A percentile compares a stretch with the other conserved stretches of the same genome.
Conservation (phyloP, 352 stramenopile genomes). For the Globisporangium orthogonon region DNA sequence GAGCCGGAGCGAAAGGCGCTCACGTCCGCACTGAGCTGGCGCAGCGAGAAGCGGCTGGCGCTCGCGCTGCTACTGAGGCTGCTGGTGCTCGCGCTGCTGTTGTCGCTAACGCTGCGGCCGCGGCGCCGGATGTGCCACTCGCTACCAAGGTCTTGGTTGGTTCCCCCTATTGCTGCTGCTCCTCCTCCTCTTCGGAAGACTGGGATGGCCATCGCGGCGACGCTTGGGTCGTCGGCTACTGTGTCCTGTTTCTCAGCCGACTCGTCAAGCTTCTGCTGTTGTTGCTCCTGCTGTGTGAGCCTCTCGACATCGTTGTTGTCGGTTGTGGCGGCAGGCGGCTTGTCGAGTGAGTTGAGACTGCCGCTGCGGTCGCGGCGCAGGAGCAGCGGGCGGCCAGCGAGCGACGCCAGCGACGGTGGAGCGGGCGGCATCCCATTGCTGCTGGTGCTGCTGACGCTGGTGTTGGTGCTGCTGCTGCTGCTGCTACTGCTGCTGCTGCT, state of each 20-base stretch:
- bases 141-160: conserved; percentile 14
- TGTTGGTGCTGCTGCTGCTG: neutral
- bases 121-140: conserved; percentile 34
- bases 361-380: conserved; percentile 9
- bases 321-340: neutral
- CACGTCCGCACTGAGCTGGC: conserved; percentile 28
- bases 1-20: conserved; percentile 17
- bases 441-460: neutral
- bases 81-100: conserved; percentile 55
- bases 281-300: neutral
- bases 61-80: conserved; percentile 20
- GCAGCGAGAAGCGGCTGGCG: conserved; percentile 27
- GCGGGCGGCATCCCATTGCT: neutral
- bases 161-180: neutral
- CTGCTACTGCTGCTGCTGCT: neutral
- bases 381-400: conserved; percentile 4
- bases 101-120: conserved; percentile 50
- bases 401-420: neutral
- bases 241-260: too few relatives aligned
- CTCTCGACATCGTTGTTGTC: neutral
- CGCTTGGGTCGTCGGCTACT: neutral
- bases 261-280: neutral
- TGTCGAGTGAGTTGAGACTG: conserved; percentile 12
- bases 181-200: conserved; percentile 36
- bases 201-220: conserved; percentile 27